Evolutionary conservation across 331 rosid species (phyloP).

Genomic region (Quercus phellos): DNA sequence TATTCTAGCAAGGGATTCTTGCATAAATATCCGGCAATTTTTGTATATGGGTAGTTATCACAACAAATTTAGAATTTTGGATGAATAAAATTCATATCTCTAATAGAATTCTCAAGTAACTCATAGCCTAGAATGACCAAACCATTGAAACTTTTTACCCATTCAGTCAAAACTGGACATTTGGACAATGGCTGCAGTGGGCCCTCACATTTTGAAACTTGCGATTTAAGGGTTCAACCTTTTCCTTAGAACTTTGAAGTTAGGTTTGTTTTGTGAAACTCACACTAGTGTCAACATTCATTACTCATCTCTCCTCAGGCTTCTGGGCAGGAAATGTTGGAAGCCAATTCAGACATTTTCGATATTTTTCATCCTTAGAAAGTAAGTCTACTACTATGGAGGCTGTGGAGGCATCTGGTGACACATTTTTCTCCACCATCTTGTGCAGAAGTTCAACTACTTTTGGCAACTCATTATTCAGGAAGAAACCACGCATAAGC

Average conservation of each 20-base stretch:
- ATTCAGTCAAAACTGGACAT: neutral
- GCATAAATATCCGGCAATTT: neutral
- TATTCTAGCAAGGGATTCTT: neutral
- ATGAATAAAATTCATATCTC: neutral
- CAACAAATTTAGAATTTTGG: neutral
- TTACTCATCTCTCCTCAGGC: neutral
- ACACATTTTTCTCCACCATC: slow-evolving; percentile 27
- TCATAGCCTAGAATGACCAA: neutral
- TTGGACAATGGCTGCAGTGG: neutral
- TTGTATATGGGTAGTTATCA: neutral
- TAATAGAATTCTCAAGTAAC: neutral
- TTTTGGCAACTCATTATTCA: slow-evolving; percentile 24
- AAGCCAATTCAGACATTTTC: slow-evolving; percentile 33
- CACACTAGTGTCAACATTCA: neutral
- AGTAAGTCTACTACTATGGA: slow-evolving; percentile 29
- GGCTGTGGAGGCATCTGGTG: slow-evolving; percentile 24
- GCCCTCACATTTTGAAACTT: slow-evolving; percentile 9
- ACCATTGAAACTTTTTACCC: neutral
- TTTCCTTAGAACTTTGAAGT: neutral
- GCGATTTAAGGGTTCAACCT: neutral
- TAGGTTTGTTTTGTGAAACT: neutral
- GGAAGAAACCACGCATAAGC: slow-evolving; percentile 32
- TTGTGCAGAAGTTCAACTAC: slow-evolving; percentile 40
- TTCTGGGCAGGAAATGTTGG: slow-evolving; percentile 32
- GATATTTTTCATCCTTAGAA: slow-evolving; percentile 23